Conservation (phyloP, 2,329 filamentous ascomycete genomes). For the Fusarium virguliforme region DNA sequence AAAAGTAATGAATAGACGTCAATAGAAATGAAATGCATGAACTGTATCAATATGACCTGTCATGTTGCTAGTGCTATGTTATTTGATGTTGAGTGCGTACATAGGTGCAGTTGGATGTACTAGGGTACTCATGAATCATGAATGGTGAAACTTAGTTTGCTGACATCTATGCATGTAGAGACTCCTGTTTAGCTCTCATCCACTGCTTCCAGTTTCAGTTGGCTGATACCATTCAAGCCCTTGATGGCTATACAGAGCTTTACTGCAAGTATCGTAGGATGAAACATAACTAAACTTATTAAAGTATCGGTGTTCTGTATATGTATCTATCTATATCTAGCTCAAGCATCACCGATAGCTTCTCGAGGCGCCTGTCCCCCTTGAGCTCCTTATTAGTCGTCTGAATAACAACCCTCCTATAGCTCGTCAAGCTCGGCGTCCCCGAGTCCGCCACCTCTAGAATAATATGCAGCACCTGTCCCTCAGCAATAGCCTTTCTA, state of each 20-base stretch:
- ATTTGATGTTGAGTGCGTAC: neutral
- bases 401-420: constrained; percentile 62
- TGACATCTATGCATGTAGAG: too few species aligned
- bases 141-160: neutral
- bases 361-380: constrained; percentile 37
- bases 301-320: neutral
- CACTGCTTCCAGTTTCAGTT: too few species aligned
- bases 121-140: too few species aligned
- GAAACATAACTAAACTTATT: too few species aligned
- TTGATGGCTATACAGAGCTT: neutral
- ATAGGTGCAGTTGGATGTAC: too few species aligned
- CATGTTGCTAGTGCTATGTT: neutral
- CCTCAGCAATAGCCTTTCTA: constrained; percentile 56
- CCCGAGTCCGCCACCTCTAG: constrained; percentile 65
- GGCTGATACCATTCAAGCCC: neutral
- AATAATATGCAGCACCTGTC: constrained; percentile 65
- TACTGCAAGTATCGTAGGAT: neutral
- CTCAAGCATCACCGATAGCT: constrained; percentile 35
- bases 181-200: too few species aligned
- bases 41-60: neutral
- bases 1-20: constrained; percentile 18
- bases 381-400: constrained; percentile 52
- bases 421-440: constrained; percentile 62
- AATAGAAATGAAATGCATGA: constrained; percentile 21
- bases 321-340: neutral